Percentiles rank a stretch among this genome's conserved stretches.
Evolutionary conservation across 768 basidiomycete genomes (phyloP).

Genomic region (Saitozyma sp.): DNA sequence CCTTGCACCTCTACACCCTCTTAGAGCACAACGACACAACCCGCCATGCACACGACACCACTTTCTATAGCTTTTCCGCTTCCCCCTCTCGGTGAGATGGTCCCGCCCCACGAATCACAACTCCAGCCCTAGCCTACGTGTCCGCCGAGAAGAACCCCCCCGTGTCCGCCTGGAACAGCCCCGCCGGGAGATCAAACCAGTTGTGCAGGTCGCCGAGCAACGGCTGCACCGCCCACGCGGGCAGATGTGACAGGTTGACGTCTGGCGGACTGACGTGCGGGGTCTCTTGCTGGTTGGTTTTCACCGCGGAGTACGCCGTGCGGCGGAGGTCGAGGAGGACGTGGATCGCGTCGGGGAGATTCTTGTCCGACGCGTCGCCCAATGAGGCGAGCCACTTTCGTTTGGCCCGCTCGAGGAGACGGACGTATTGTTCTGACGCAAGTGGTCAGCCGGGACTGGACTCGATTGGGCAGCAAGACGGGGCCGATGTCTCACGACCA

Average conservation of each 20-base stretch:
- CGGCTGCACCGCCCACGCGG: conserved; percentile 44
- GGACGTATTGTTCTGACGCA: conserved; percentile 42
- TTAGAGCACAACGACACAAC: no score
- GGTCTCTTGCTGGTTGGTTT: conserved; percentile 39
- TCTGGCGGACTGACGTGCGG: conserved; percentile 40
- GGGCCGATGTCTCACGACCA: no score
- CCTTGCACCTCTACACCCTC: no score
- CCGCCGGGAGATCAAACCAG: conserved; percentile 48
- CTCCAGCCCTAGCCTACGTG: no score
- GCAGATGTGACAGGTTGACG: conserved; percentile 32
- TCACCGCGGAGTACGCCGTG: conserved; percentile 45
- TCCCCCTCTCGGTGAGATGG: no score
- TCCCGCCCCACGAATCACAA: no score
- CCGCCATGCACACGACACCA: no score
- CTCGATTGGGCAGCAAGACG: no score
- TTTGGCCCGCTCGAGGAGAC: conserved; percentile 47
- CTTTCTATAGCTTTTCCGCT: no score
- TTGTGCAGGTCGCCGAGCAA: conserved; percentile 43
- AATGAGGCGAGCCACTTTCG: conserved; percentile 37
- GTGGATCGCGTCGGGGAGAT: conserved; percentile 48
- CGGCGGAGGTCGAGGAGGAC: conserved; percentile 47
- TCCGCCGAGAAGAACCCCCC: background rate
- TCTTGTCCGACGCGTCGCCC: conserved; percentile 9
- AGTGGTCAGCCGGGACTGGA: background rate
- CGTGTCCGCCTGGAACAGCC: conserved; percentile 26